Base-by-base conservation (phyloP, 106 monocot species). In the Posidonia australis region DNA sequence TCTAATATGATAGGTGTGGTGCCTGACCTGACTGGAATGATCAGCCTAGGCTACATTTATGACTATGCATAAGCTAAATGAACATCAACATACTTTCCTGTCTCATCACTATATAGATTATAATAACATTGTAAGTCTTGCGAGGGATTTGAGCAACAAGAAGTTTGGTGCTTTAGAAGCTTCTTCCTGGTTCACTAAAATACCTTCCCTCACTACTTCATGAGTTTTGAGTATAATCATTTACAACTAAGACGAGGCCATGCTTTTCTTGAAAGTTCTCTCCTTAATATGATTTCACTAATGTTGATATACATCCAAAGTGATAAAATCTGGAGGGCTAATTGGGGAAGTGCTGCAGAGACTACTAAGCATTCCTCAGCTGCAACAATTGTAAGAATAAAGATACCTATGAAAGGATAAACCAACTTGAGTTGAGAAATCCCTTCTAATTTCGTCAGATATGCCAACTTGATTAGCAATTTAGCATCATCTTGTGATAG, bases 71-170 rank as follows among this genome's bases (percentile, higher is more conserved):
- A 63, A 20, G 19, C 46, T 11, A 52, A 58, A 42, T 36, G 11
- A 19, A 45, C 0, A 48, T n/a, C n/a, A 55, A 27, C 11, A 27
- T 42, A 11, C 0, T 28, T 24, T 46, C 18, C 11, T 68, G 14
- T 23, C 6, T 44, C 1, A 2, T 64, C 14, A 9, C 46, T 32
- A 24, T 3, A 32, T 6, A 5, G 2, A 14, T 22, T 30, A 44
- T 63, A 24, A 17, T 16, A 1, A 5, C 5, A 32, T 41, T 23
- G 22, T 51, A 22, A n/a, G n/a, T 14, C 10, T 52, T 48, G 23
- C 54, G n/a, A 92, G 91, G 22, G 87, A 92, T 74, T 68, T 92
- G 69, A 92, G 91, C 76, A 87, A 92, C 70, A 92, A 92, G 69
- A 63, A 79, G 24, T 92, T 87, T 75, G 73, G 45, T 28, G 60